Percentiles rank a stretch among this genome's conserved stretches.
Conservation (phyloP, 495 filamentous ascomycete genomes). For the Hyphodiscus hymeniophilus region DNA sequence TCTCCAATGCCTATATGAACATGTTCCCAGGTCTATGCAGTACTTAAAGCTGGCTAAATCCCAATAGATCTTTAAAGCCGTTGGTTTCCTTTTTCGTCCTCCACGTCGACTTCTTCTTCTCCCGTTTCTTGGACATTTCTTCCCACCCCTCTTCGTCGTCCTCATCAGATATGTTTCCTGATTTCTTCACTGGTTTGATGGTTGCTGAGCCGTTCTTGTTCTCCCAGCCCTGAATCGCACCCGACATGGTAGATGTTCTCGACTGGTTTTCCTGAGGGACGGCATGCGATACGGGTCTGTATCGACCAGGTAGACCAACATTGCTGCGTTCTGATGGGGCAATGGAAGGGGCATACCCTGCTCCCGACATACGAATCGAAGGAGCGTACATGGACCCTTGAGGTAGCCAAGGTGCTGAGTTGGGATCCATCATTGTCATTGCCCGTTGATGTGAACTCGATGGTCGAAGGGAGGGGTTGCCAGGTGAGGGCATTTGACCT, state of each 20-base stretch:
- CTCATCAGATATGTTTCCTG: slow-evolving; percentile 52
- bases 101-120: slow-evolving; percentile 71
- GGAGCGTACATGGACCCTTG: slow-evolving; percentile 32
- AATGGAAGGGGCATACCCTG: slow-evolving; percentile 54
- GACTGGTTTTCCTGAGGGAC: slow-evolving; percentile 29
- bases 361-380: slow-evolving; percentile 30
- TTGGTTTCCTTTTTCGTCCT: slow-evolving; percentile 49
- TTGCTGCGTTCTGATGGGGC: slow-evolving; percentile 94
- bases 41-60: slow-evolving; percentile 5
- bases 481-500: slow-evolving; percentile 24
- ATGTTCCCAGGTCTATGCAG: neutral
- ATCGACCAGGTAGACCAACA: slow-evolving; percentile 81
- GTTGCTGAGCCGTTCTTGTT: slow-evolving; percentile 28
- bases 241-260: slow-evolving; percentile 43
- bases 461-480: slow-evolving; percentile 23
- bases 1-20: neutral
- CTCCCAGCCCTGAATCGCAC: slow-evolving; percentile 40
- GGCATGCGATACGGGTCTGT: slow-evolving; percentile 73
- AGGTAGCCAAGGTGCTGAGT: slow-evolving; percentile 41
- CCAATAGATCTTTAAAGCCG: slow-evolving; percentile 21
- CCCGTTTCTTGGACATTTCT: slow-evolving; percentile 77
- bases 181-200: slow-evolving; percentile 19
- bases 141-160: slow-evolving; percentile 80
- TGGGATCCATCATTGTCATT: slow-evolving; percentile 77
- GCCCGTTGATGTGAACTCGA: slow-evolving; percentile 35